Evolutionary conservation across 371 early-diverging fungal genomes (phyloP).

Genomic region (Mucor racemosus): DNA sequence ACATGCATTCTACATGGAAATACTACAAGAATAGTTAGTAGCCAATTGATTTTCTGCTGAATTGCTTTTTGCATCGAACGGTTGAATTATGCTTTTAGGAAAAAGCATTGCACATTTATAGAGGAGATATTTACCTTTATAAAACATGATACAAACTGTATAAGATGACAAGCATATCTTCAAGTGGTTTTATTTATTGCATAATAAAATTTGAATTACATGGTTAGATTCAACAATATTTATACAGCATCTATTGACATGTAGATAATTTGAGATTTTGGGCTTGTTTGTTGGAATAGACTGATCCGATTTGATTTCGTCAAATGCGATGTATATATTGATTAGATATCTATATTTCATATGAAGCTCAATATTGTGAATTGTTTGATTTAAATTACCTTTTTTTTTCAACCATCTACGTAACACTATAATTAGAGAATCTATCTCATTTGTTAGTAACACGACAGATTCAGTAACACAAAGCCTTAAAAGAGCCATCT

Average conservation of each 20-base stretch:
- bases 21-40: neutral
- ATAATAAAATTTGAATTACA: too few species aligned
- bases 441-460: neutral
- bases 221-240: too few species aligned
- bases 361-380: neutral
- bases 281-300: too few species aligned
- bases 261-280: too few species aligned
- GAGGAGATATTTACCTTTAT: too few species aligned
- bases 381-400: neutral
- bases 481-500: neutral
- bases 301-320: too few species aligned
- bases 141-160: too few species aligned
- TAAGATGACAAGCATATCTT: too few species aligned
- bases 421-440: neutral
- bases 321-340: neutral
- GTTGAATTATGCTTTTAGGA: neutral
- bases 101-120: neutral
- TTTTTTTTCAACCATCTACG: neutral
- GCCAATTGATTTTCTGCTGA: neutral
- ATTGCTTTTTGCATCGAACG: neutral
- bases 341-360: neutral
- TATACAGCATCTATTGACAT: too few species aligned
- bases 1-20: neutral
- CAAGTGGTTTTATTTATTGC: too few species aligned
- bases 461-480: constrained; percentile 2